A percentile compares a stretch with the other conserved stretches of the same genome.
Conservation (phyloP, 768 basidiomycete genomes). For the Tulasnella sp. region DNA sequence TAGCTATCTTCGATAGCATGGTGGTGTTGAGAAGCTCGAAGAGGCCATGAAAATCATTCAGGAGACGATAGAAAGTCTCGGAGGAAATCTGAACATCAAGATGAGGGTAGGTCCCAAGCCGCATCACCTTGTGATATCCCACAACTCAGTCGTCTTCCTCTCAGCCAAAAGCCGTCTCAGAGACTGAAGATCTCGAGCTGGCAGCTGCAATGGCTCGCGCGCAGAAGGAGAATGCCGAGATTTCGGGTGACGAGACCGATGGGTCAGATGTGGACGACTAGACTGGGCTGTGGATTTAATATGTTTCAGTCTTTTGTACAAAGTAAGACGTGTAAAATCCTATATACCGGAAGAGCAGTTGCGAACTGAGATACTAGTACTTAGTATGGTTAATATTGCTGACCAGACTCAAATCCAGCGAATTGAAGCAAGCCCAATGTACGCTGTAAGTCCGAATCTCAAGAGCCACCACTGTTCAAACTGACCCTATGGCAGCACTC, state of each 20-base stretch:
- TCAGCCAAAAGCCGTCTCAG: constrained; percentile 94
- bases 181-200: constrained; percentile 94
- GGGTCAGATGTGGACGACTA: constrained; percentile 31
- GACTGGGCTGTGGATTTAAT: no score
- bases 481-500: no score
- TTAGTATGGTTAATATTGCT: no score
- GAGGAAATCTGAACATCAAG: constrained; percentile 82
- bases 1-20: constrained; percentile 41
- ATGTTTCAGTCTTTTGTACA: no score
- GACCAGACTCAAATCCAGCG: no score
- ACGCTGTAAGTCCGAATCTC: no score
- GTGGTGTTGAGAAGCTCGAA: constrained; percentile 87
- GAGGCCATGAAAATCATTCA: constrained; percentile 89
- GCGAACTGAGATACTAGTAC: no score
- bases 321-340: no score
- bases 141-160: background rate
- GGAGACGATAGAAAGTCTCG: constrained; percentile 67
- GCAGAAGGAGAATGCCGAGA: constrained; percentile 87
- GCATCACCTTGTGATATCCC: background rate
- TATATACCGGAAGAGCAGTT: no score
- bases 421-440: no score
- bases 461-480: no score
- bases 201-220: constrained; percentile 95
- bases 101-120: constrained; percentile 63
- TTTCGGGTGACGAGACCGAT: constrained; percentile 88